Evolutionary conservation across 352 stramenopile species (phyloP).

Genomic region (Phytophthora multivora): DNA sequence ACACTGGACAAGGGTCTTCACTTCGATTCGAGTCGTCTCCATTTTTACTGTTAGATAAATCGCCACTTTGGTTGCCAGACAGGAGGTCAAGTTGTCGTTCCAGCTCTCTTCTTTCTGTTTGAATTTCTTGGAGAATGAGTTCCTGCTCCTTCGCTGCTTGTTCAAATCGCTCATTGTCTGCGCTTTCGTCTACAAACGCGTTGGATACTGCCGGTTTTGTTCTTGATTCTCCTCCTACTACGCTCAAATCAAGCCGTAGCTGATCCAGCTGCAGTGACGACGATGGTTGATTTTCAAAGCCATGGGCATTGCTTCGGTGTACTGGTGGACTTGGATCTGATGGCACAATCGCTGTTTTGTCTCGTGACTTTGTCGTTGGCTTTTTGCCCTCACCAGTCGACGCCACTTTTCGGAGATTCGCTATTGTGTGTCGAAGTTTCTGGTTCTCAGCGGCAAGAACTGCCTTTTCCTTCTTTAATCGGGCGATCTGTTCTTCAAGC

Average conservation of each 20-base stretch:
- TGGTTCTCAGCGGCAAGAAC: constrained; percentile 53
- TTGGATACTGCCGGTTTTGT: constrained; percentile 13
- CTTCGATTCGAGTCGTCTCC: not conserved
- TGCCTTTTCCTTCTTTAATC: constrained; percentile 52
- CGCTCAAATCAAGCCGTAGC: constrained; percentile 40
- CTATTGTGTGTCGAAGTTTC: constrained; percentile 42
- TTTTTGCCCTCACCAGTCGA: constrained; percentile 9
- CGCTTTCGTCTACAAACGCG: constrained; percentile 26
- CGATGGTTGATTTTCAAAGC: constrained; percentile 5
- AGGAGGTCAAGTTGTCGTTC: constrained; percentile 48
- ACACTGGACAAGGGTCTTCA: constrained; percentile 61
- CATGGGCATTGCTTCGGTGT: not conserved
- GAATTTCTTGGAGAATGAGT: constrained; percentile 36
- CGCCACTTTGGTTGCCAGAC: constrained; percentile 8
- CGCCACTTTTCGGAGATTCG: constrained; percentile 20
- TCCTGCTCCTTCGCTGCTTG: constrained; percentile 24
- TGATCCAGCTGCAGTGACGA: constrained; percentile 37
- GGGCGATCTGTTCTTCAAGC: constrained; percentile 51
- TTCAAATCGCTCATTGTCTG: constrained; percentile 24
- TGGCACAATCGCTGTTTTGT: not conserved
- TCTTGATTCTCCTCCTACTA: not conserved
- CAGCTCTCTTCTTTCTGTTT: constrained; percentile 49
- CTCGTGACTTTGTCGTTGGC: not conserved
- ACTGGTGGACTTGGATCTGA: not conserved
- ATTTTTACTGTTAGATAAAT: not conserved